Evolutionary conservation across 345 rosid species (phyloP).

Genomic region (Eucalyptus leucophloia): DNA sequence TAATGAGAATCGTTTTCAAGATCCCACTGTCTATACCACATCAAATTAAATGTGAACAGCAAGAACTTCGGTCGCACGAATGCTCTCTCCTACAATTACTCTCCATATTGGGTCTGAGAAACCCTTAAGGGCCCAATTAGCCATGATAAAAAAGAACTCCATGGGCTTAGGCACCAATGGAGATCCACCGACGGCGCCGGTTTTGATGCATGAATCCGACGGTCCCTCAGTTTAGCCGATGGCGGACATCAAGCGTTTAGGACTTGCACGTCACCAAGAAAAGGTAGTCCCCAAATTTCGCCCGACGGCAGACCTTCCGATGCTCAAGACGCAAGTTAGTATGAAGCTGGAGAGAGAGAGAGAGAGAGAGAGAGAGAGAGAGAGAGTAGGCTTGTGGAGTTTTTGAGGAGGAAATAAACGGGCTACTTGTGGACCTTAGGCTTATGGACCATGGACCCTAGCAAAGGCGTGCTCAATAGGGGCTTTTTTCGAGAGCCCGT

Average conservation of each 20-base stretch:
- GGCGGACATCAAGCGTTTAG: neutral
- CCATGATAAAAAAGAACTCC: neutral
- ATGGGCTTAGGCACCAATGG: neutral
- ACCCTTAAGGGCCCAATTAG: neutral
- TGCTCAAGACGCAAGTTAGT: neutral
- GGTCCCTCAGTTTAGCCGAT: neutral
- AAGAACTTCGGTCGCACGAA: neutral
- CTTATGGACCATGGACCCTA: neutral
- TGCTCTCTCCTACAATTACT: neutral
- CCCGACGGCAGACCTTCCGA: neutral
- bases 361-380: too few relatives aligned
- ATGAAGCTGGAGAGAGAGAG: neutral
- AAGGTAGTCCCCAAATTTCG: too few relatives aligned
- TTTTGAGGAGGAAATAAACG: neutral
- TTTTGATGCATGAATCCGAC: neutral
- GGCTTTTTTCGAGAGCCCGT: neutral
- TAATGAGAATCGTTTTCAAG: neutral
- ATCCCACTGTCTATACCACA: neutral
- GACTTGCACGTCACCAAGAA: too few relatives aligned
- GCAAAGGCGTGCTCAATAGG: accelerated
- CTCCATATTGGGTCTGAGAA: neutral
- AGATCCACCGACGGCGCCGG: neutral
- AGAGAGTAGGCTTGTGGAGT: neutral
- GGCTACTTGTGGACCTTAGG: neutral
- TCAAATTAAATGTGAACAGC: neutral